A percentile compares a stretch with the other conserved stretches of the same genome.
phyloP scores from a whole-genome alignment of 306 rosid species.

The Acacia crassicarpa region DNA sequence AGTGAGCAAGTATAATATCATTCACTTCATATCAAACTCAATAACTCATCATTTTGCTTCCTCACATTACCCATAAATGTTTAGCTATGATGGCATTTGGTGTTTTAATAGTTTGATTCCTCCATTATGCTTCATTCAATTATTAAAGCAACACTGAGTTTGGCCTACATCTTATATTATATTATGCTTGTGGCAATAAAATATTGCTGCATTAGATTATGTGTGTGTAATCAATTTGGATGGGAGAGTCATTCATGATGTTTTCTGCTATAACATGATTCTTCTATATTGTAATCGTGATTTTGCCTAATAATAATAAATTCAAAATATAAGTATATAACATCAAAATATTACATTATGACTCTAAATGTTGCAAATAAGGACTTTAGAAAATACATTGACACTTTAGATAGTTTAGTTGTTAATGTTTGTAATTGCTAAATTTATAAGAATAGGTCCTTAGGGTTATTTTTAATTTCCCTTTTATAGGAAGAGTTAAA shows the following conservation, averaged over 20 bases:
- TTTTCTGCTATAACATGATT: no score
- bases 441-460: no score
- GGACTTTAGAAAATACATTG: neutral
- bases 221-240: no score
- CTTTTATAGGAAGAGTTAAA: neutral
- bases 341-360: neutral
- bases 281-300: neutral
- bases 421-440: neutral
- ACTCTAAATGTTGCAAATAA: neutral
- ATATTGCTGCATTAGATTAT: no score
- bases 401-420: neutral
- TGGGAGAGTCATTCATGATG: no score
- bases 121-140: neutral
- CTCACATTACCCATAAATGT: constrained; percentile 24
- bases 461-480: neutral
- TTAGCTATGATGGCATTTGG: constrained; percentile 13
- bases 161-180: neutral
- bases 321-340: neutral
- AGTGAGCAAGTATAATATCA: neutral
- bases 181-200: no score
- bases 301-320: neutral
- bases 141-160: neutral
- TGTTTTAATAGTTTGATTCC: constrained; percentile 17
- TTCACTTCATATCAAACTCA: neutral
- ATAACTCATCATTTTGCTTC: constrained; percentile 14